These are phyloP conservation scores for Linum usitatissimum DNA, from an alignment of 345 rosid species.

Conservation along the genomic window DNA sequence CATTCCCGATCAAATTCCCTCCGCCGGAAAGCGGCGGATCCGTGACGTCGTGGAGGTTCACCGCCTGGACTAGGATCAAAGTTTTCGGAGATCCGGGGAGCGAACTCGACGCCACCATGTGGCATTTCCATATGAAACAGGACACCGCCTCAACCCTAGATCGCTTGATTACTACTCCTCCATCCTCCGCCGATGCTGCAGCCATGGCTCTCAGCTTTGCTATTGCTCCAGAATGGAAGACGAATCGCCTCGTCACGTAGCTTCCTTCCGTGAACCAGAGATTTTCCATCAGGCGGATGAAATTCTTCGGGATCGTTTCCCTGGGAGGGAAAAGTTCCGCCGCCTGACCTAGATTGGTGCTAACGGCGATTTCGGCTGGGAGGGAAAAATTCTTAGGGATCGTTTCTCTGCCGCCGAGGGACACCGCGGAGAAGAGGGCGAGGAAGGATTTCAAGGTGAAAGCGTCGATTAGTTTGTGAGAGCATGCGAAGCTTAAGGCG, in stretches of 20 bases:
- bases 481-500: not conserved
- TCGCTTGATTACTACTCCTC: not conserved
- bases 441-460: not conserved
- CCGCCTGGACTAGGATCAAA: not conserved
- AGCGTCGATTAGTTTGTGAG: not conserved
- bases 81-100: not conserved
- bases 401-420: not conserved
- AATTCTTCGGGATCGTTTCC: not conserved
- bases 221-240: not conserved
- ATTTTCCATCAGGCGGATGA: not conserved
- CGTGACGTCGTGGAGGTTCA: not conserved
- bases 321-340: not conserved
- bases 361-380: not conserved
- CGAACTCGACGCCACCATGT: not conserved
- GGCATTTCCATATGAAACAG: not conserved
- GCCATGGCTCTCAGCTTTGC: not conserved
- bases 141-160: not conserved
- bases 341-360: not conserved
- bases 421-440: not conserved
- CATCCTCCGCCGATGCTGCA: not conserved
- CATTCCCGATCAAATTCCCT: not conserved
- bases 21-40: not conserved
- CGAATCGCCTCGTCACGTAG: constrained; percentile 6
- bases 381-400: no score
- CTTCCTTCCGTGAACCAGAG: constrained; percentile 1